phyloP scores from a whole-genome alignment of 2,329 filamentous ascomycete species.

The Fusarium sp. region DNA sequence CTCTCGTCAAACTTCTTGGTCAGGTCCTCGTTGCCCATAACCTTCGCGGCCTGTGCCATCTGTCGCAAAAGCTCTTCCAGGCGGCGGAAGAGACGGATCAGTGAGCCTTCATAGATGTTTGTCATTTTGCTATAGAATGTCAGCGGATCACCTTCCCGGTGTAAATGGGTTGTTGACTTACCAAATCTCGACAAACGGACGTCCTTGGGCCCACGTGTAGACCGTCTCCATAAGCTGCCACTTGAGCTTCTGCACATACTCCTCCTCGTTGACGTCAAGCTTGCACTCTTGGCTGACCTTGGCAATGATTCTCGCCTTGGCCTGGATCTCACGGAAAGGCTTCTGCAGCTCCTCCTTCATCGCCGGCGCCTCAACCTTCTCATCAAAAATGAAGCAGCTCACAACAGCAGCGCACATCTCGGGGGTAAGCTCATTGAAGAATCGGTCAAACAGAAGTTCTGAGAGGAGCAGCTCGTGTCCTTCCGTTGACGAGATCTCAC shows the following conservation, averaged over 20 bases:
- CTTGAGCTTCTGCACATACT: slow-evolving; percentile 91
- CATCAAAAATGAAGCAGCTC: slow-evolving; percentile 97
- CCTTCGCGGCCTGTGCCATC: slow-evolving; percentile 95
- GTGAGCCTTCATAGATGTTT: slow-evolving; percentile 95
- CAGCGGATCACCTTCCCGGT: slow-evolving; percentile 24
- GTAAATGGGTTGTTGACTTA: slow-evolving; percentile 66
- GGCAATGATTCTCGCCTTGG: slow-evolving; percentile 88
- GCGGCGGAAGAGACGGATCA: slow-evolving; percentile 96
- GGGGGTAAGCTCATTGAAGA: slow-evolving; percentile 95
- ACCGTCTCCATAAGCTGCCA: slow-evolving; percentile 98
- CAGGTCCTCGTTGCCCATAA: slow-evolving; percentile 97
- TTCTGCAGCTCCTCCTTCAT: slow-evolving; percentile 89
- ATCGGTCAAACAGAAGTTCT: slow-evolving; percentile 95
- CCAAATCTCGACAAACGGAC: slow-evolving; percentile 95
- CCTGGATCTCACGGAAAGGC: slow-evolving; percentile 88
- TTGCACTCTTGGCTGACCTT: slow-evolving; percentile 97
- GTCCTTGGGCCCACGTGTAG: slow-evolving; percentile 90
- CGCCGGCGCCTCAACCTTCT: slow-evolving; percentile 86
- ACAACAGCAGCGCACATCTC: slow-evolving; percentile 90
- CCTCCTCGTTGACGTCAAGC: slow-evolving; percentile 92
- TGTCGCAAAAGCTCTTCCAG: slow-evolving; percentile 95
- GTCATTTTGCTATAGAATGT: slow-evolving; percentile 88
- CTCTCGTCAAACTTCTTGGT: slow-evolving; percentile 92
- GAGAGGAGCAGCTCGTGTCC: slow-evolving; percentile 95
- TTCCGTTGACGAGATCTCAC: slow-evolving; percentile 92